These are phyloP conservation scores for Aspergillus felis DNA, from an alignment of 2,329 filamentous ascomycete species.

Conservation along the genomic window DNA sequence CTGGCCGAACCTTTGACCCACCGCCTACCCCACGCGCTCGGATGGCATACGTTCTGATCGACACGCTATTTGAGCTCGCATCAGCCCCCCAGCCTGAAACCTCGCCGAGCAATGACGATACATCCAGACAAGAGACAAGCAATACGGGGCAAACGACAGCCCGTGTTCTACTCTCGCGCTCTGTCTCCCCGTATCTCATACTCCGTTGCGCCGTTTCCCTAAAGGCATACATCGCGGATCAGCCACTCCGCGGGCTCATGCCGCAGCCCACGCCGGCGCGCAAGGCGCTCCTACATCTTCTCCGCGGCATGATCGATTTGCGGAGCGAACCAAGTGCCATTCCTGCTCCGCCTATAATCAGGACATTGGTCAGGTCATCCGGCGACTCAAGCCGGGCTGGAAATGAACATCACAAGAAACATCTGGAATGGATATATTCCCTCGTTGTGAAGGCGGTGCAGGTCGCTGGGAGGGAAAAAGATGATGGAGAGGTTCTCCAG, in stretches of 20 bases:
- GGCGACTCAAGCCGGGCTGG: slow-evolving; percentile 51
- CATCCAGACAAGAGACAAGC: slow-evolving; percentile 7
- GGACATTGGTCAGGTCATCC: slow-evolving; percentile 13
- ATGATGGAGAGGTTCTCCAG: slow-evolving; percentile 36
- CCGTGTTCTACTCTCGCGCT: slow-evolving; percentile 64
- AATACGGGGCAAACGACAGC: slow-evolving; percentile 29
- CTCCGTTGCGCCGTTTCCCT: slow-evolving; percentile 75
- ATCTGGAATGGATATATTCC: slow-evolving; percentile 77
- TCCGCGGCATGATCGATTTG: slow-evolving; percentile 64
- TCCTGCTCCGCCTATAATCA: slow-evolving; percentile 40
- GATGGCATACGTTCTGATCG: slow-evolving; percentile 77
- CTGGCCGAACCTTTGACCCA: slow-evolving; percentile 69
- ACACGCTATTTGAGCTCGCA: slow-evolving; percentile 71
- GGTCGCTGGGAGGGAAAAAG: slow-evolving; percentile 38
- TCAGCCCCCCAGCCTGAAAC: slow-evolving; percentile 42
- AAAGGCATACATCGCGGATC: slow-evolving; percentile 84
- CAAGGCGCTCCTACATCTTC: slow-evolving; percentile 69
- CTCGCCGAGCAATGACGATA: not conserved
- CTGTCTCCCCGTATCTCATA: slow-evolving; percentile 75
- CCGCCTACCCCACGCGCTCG: slow-evolving; percentile 60
- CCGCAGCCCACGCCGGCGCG: slow-evolving; percentile 80
- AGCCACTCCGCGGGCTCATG: slow-evolving; percentile 82
- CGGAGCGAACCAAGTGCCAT: slow-evolving; percentile 68
- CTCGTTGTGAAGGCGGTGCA: slow-evolving; percentile 48
- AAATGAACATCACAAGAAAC: slow-evolving; percentile 55